Conservation (phyloP, 306 rosid genomes). For the Sechiopsis laciniata region DNA sequence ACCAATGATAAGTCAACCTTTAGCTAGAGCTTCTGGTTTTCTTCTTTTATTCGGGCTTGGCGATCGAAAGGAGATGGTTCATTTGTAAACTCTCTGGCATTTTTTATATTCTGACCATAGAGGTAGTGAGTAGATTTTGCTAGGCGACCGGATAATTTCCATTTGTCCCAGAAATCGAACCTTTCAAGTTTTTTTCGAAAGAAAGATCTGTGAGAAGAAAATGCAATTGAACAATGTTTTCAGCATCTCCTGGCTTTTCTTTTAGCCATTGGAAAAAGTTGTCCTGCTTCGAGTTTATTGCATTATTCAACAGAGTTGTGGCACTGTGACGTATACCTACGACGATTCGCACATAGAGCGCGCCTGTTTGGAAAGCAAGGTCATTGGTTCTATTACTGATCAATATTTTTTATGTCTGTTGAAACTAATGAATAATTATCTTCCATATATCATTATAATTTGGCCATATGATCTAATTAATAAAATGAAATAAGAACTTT, state of each 20-base stretch:
- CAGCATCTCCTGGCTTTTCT: too few species aligned
- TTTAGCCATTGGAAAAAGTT: too few species aligned
- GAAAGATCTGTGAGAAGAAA: background rate
- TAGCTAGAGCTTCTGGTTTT: background rate
- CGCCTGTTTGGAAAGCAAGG: background rate
- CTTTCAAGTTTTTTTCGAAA: background rate
- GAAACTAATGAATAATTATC: background rate
- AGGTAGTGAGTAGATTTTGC: background rate
- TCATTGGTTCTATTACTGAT: background rate
- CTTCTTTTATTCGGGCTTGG: background rate
- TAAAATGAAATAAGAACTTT: background rate
- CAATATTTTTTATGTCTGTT: background rate
- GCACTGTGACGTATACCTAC: background rate
- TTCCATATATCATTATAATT: background rate
- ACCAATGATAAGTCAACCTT: background rate
- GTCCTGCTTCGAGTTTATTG: background rate
- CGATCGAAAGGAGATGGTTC: background rate
- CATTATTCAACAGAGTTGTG: background rate
- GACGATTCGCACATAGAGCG: background rate
- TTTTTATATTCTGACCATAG: background rate
- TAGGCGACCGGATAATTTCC: background rate
- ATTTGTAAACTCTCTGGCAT: background rate
- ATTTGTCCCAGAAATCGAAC: background rate
- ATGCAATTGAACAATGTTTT: too few species aligned
- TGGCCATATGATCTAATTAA: background rate